Conservation (phyloP, 306 rosid genomes). For the Quercus gilva region DNA sequence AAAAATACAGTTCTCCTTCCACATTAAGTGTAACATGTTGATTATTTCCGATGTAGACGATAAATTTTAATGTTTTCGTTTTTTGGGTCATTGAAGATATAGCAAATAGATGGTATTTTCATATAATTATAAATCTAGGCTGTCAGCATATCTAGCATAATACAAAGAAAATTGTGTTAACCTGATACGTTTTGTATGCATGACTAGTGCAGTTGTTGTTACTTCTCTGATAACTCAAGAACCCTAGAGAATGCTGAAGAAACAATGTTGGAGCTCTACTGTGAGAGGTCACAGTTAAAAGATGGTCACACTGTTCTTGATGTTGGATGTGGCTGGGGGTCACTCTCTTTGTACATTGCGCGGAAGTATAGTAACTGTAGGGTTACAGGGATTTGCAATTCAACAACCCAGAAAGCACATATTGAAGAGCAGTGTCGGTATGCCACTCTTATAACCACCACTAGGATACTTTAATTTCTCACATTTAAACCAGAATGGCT, state of each 20-base stretch:
- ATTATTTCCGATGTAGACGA: too few relatives aligned
- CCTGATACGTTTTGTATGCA: neutral
- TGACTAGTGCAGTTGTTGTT: constrained; percentile 64
- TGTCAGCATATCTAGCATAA: too few relatives aligned
- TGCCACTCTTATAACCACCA: neutral
- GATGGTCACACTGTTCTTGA: constrained; percentile 81
- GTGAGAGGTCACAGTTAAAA: constrained; percentile 66
- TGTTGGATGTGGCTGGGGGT: constrained; percentile 97
- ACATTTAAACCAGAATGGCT: neutral
- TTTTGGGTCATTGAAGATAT: neutral
- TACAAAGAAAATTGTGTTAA: too few relatives aligned
- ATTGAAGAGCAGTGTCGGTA: constrained; percentile 67
- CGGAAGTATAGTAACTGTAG: constrained; percentile 59
- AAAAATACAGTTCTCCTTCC: too few relatives aligned
- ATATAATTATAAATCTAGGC: too few relatives aligned
- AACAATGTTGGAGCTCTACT: constrained; percentile 66
- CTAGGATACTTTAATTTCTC: neutral
- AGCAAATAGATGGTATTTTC: neutral
- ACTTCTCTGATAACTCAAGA: constrained; percentile 58
- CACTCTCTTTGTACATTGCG: constrained; percentile 70
- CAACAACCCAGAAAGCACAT: constrained; percentile 67
- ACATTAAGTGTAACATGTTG: too few relatives aligned
- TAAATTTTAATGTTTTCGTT: too few relatives aligned
- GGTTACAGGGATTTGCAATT: constrained; percentile 91
- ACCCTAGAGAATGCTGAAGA: constrained; percentile 84